These are phyloP conservation scores for Naganishia friedmannii DNA, from an alignment of 768 basidiomycete species.

Conservation along the genomic window DNA sequence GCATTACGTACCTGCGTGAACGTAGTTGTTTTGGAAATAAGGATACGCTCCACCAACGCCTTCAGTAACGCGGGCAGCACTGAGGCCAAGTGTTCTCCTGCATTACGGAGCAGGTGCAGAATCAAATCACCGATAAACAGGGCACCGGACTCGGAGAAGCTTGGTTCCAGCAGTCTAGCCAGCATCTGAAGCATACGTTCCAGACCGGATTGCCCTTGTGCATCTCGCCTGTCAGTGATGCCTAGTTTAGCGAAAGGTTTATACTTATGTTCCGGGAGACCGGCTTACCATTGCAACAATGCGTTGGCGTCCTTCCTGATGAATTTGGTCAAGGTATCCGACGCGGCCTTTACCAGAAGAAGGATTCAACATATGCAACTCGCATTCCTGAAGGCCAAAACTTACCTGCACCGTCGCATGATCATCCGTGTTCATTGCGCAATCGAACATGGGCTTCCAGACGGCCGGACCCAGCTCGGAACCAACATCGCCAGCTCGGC, in stretches of 20 bases:
- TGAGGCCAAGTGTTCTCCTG: conserved; percentile 73
- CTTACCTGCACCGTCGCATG: conserved; percentile 63
- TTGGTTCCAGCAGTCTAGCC: conserved; percentile 68
- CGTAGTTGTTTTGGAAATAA: conserved; percentile 79
- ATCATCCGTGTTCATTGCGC: conserved; percentile 70
- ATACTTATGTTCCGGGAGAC: background rate
- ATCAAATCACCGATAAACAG: conserved; percentile 91
- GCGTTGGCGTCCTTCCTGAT: conserved; percentile 84
- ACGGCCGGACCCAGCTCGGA: conserved; percentile 74
- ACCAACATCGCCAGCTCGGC: conserved; percentile 65
- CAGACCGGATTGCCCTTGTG: conserved; percentile 69
- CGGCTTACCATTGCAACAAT: conserved; percentile 65
- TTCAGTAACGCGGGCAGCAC: conserved; percentile 82
- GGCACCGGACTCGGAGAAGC: conserved; percentile 84
- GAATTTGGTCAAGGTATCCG: conserved; percentile 69
- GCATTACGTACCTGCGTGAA: conserved; percentile 72
- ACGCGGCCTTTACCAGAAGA: conserved; percentile 20
- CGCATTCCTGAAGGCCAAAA: background rate
- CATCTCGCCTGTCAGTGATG: conserved; percentile 54
- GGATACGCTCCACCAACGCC: conserved; percentile 77
- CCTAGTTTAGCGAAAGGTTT: too few species aligned
- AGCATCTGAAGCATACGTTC: conserved; percentile 71
- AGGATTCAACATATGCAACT: background rate
- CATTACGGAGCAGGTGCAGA: conserved; percentile 81
- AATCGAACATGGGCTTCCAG: conserved; percentile 71